These are phyloP conservation scores for Apiotrichum gamsii DNA, from an alignment of 1,284 basidiomycete species.

Conservation along the genomic window DNA sequence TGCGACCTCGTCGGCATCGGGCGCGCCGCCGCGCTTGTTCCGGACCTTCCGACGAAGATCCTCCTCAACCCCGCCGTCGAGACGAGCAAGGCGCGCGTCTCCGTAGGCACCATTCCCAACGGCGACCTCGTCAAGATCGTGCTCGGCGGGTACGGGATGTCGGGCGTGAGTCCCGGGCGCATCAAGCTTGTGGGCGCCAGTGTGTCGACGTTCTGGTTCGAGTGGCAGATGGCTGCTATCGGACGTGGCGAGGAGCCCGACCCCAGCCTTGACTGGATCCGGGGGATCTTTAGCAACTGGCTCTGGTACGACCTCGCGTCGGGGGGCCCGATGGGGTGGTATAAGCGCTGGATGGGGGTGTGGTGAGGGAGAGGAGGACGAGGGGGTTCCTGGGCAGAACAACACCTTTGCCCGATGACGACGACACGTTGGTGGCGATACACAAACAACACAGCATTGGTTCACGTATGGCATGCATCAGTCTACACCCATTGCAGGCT, in stretches of 20 bases:
- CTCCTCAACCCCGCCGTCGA: slow-evolving; percentile 28
- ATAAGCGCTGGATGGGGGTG: slow-evolving; percentile 8
- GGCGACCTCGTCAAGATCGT: slow-evolving; percentile 17
- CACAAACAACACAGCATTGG: no score
- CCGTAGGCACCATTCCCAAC: slow-evolving; percentile 31
- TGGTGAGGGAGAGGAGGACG: no score
- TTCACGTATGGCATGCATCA: no score
- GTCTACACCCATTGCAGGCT: no score
- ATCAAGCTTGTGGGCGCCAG: slow-evolving; percentile 41
- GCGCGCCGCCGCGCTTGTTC: slow-evolving; percentile 35
- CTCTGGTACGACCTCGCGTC: slow-evolving; percentile 30
- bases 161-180: background rate
- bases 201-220: slow-evolving; percentile 41
- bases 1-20: slow-evolving; percentile 42
- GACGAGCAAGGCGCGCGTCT: slow-evolving; percentile 19
- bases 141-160: slow-evolving; percentile 20
- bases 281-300: slow-evolving; percentile 21
- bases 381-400: no score
- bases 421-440: no score
- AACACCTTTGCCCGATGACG: no score
- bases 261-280: slow-evolving; percentile 28
- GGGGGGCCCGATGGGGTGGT: slow-evolving; percentile 25
- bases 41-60: slow-evolving; percentile 25
- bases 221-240: slow-evolving; percentile 41
- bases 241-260: slow-evolving; percentile 36